Conservation (phyloP, 1,284 basidiomycete genomes). For the Puccinia triticina region DNA sequence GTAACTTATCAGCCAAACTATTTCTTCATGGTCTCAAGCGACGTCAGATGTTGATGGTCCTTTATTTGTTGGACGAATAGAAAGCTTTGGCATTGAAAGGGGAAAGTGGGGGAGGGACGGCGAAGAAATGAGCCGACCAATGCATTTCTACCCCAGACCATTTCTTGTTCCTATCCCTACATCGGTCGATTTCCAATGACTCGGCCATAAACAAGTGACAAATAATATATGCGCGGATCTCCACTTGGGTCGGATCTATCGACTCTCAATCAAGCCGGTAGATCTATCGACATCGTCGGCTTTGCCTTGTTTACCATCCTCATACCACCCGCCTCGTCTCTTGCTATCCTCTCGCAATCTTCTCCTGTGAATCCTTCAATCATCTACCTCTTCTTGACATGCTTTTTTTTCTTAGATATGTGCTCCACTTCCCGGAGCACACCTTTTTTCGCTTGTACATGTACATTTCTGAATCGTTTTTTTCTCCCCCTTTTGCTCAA, state of each 20-base stretch:
- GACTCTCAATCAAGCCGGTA: neutral
- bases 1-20: constrained; percentile 42
- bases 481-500: neutral
- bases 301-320: neutral
- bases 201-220: neutral
- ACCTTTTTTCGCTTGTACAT: neutral
- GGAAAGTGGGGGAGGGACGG: constrained; percentile 13
- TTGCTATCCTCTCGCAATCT: neutral
- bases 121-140: constrained; percentile 7
- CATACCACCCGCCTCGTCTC: neutral
- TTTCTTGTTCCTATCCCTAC: neutral
- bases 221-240: too few species aligned
- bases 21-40: neutral
- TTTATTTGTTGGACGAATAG: neutral
- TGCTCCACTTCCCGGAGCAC: neutral
- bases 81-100: constrained; percentile 14
- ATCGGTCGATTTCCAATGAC: neutral
- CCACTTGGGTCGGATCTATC: too few species aligned
- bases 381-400: too few species aligned
- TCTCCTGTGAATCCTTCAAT: constrained; percentile 1
- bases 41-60: neutral
- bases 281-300: too few species aligned
- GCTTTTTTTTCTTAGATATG: neutral
- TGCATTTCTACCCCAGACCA: too few species aligned
- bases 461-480: neutral